A percentile compares a stretch with the other conserved stretches of the same genome.
Evolutionary conservation across 2,329 filamentous ascomycete species (phyloP).

Genomic region (Cytospora chrysosperma): DNA sequence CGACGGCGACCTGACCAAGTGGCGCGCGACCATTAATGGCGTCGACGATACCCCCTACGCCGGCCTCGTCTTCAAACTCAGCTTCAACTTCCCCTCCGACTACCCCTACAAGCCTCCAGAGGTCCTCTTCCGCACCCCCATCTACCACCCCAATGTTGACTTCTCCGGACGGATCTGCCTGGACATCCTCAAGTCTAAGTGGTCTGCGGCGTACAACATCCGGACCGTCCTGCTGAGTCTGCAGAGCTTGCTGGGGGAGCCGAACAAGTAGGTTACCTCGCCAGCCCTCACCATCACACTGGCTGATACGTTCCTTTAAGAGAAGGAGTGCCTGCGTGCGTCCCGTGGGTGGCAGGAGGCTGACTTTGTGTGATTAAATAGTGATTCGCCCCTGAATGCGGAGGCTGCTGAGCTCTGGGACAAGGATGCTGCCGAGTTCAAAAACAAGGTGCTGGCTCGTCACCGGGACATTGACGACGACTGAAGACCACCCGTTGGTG

Average conservation of each 20-base stretch:
- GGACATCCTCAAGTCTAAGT: slow-evolving; percentile 98
- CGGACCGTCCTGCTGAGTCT: slow-evolving; percentile 89
- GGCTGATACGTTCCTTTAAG: no score
- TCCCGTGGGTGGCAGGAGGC: not conserved
- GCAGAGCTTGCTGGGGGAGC: slow-evolving; percentile 93
- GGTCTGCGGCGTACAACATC: slow-evolving; percentile 97
- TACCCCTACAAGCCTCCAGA: slow-evolving; percentile 91
- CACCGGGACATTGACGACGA: slow-evolving; percentile 67
- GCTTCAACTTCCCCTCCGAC: slow-evolving; percentile 84
- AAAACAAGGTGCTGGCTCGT: slow-evolving; percentile 66
- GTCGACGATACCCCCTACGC: slow-evolving; percentile 91
- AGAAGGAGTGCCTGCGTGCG: no score
- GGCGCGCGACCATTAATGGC: slow-evolving; percentile 91
- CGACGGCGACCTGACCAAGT: slow-evolving; percentile 85
- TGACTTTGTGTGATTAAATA: slow-evolving; percentile 40
- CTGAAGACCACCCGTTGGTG: slow-evolving; percentile 32
- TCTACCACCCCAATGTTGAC: slow-evolving; percentile 98
- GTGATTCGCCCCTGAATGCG: slow-evolving; percentile 89
- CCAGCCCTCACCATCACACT: not conserved
- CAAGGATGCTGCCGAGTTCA: slow-evolving; percentile 81
- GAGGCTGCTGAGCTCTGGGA: slow-evolving; percentile 97
- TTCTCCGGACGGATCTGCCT: slow-evolving; percentile 96
- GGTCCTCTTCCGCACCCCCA: slow-evolving; percentile 96
- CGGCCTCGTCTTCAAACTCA: slow-evolving; percentile 85
- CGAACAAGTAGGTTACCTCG: slow-evolving; percentile 88